Base-by-base conservation (phyloP, 441 rosid species). In the Pelargonium myrrhifolium region DNA sequence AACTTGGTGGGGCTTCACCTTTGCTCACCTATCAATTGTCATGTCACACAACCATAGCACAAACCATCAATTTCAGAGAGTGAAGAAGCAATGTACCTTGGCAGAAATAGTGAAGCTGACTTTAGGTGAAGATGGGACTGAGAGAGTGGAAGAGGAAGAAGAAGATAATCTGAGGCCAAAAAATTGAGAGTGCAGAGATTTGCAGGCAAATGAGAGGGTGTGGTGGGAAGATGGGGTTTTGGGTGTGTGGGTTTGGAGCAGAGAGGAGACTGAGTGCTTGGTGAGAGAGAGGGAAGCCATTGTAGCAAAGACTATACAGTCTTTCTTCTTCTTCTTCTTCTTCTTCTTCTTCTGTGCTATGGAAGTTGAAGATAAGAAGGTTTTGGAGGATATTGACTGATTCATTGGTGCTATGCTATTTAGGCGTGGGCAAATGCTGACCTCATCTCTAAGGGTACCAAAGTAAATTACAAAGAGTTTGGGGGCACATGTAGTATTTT, bases 1-100 rank as follows among this genome's bases (percentile, higher is more conserved):
- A 89, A 15, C 82, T 15, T 21, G 97, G 93, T 11, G 99, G 90
- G 28, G 24, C 83, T 66, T 82, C 80, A 14, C 97, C 97, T 74
- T 89, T 89, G 78, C 71, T 93, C 77, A 81, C 99, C 99, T 91
- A 2, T 24, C 26, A 49, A 24, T 24, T 24, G 26, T 2, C 26
- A 24, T 24, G 2, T 24, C 35, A 65, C 8, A 24, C 26, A 28
- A 69, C 10, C 67, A 24, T 37, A 12, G 3, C 3, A 68, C 9
- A 39, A 24, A 59, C 26, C 26, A 24, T 2, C 2, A 24, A 24
- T 24, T 24, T 24, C 1, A 24, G 1, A 24, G 26, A 24, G 26
- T 24, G 49, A 20, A 40, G 63, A 68, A 71, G 53, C 77, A 84
- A 81, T 82, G 91, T 86, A 93, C 98, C 97, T 90, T 86, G 53